Base-by-base conservation (phyloP, 2,329 filamentous ascomycete genomes). In the Neofusicoccum parvum region DNA sequence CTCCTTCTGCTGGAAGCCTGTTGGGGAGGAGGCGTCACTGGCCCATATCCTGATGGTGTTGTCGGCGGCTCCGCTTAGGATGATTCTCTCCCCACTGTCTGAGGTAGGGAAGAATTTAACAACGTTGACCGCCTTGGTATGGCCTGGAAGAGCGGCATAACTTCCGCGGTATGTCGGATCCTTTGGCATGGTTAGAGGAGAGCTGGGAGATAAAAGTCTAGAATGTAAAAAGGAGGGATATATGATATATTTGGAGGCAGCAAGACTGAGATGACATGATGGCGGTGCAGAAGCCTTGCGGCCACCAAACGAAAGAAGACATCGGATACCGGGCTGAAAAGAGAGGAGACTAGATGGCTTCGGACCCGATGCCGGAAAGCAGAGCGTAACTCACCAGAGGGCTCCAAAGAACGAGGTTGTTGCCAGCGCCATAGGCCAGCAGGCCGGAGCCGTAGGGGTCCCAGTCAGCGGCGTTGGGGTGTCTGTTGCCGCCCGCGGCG, bases 401-500 rank as follows among this genome's bases (percentile, higher is more conserved):
- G 74, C 88, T 83, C 95, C 95, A 99, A 46, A 98, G 75, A 49
- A 93, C 94, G 71, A 99, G 86, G 79, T 95, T 95, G 71, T 89
- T 88, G 78, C 96, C 92, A 9, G 94, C 90, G 37, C 95, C 95
- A 80, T 92, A 99, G 36, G 93, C 95, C 63, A 99, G 83, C 50
- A 93, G 76, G 10, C 90, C 91, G 20, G 82, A 81, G 68, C 76
- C 73, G 17, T 85, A 80, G 20, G 80, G 74, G 74, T 91, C 88
- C 95, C 95, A 99, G 80, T 98, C 94, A 34, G 94, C 94, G 34
- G 92, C 91, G 15, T 90, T 89, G 17, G 94, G 91, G 73, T 98
- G 92, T 72, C 94, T 86, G 78, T 98, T 99, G 53, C 92, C 94
- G 67, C 95, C 95, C 68, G 90, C 88, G 53, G 92, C 89, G 70